Evolutionary conservation across 306 rosid species (phyloP), one percentile per base, ranked within the genome.

Genomic region (Castanopsis chinensis): DNA sequence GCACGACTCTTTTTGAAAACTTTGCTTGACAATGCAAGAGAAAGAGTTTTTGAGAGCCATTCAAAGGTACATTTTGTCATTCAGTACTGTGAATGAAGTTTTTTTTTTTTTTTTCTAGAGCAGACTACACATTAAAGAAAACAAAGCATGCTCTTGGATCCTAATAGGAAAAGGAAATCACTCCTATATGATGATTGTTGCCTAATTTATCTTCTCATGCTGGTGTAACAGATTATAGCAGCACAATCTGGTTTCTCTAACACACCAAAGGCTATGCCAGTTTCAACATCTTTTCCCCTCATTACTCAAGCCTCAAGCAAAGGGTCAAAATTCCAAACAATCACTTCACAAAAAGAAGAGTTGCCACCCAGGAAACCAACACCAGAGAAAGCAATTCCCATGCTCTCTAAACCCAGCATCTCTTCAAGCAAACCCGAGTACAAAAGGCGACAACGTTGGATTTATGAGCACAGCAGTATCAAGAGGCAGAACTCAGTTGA

Each of bases 11-110:
- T 93, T 5, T 80, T 93, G 71, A 93, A 86, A 82, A 72, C 69
- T 80, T 80, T 93, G 78, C 84, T 91, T 17, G 98, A 91, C 81
- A 85, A 78, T 58, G 88, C 93, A 28, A 78, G 87, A 71, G 85
- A 86, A 13, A 61, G 77, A 86, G 78, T 89, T 77, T 74, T 79
- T 12, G 87, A 79, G 81, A 72, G 87, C 59, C 85, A 57, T 37
- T 86, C 80, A 69, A 83, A 90, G 88, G 93, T 90, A 78, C 84
- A 75, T 68, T 71, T 20, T 9, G 35, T 51, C 69, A 71, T 58
- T 65, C 49, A 41, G 8, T 33, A 57, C 68, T 72, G 18, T 78
- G 53, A 54, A 65, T 55, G 59, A 52, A 41, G 65, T 19, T 17
- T 9, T 30, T 19, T 15, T 64, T 61, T 0, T 61, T 28, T 53